These are phyloP conservation scores for Sporothrix pseudoabietina DNA, from an alignment of 2,329 filamentous ascomycete species.

Conservation along the genomic window DNA sequence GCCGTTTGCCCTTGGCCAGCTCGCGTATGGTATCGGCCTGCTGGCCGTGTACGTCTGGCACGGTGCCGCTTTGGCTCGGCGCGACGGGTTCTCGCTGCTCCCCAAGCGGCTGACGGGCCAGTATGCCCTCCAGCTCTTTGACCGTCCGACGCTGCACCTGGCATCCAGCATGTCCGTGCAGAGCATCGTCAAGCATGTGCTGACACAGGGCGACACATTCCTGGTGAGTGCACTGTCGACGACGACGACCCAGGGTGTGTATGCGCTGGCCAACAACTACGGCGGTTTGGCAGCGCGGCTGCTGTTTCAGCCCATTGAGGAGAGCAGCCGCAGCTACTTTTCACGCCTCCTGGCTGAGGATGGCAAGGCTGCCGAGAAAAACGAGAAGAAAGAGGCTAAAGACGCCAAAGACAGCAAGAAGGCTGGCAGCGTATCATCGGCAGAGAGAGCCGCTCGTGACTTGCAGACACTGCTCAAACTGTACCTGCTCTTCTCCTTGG, in stretches of 20 bases:
- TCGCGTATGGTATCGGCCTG: conserved; percentile 71
- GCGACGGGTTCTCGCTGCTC: conserved; percentile 70
- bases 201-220: conserved; percentile 93
- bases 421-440: conserved; percentile 27
- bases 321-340: conserved; percentile 87
- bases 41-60: conserved; percentile 69
- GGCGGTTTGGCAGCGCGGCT: conserved; percentile 85
- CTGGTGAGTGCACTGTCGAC: conserved; percentile 78
- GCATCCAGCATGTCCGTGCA: conserved; percentile 84
- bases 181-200: conserved; percentile 84
- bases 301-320: conserved; percentile 92
- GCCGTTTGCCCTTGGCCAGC: conserved; percentile 86
- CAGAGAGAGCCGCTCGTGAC: conserved; percentile 50
- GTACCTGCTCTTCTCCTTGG: conserved; percentile 73
- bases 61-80: conserved; percentile 58
- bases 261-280: conserved; percentile 92
- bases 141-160: conserved; percentile 68
- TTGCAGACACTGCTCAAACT: conserved; percentile 67
- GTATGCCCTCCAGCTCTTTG: conserved; percentile 65
- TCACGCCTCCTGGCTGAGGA: conserved; percentile 67
- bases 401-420: not conserved
- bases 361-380: not conserved
- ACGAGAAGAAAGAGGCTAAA: not conserved
- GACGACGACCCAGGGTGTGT: conserved; percentile 81
- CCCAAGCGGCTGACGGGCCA: conserved; percentile 45